A percentile compares a stretch with the other conserved stretches of the same genome.
These are phyloP conservation scores for Ophiostoma piceae DNA, from an alignment of 2,329 filamentous ascomycete species.

Conservation along the genomic window DNA sequence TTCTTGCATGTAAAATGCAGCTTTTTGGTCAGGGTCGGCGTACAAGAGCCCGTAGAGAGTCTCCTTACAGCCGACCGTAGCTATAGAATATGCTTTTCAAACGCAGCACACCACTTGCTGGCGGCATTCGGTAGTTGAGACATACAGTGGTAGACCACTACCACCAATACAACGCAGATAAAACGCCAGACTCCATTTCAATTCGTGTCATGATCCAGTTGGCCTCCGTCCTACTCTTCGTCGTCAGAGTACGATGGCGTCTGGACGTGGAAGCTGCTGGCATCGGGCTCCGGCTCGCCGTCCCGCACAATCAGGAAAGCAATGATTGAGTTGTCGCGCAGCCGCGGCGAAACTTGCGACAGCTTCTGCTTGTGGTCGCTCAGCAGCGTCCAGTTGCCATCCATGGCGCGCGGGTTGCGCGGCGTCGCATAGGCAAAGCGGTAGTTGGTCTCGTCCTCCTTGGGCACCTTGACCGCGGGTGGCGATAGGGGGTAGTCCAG, in stretches of 20 bases:
- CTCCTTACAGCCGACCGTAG: too few relatives aligned
- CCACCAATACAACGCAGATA: too few relatives aligned
- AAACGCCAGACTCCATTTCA: background rate
- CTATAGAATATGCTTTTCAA: too few relatives aligned
- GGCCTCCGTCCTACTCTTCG: background rate
- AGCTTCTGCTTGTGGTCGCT: conserved; percentile 1
- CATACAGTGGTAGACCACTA: too few relatives aligned
- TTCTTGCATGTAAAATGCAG: too few relatives aligned
- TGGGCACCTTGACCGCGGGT: conserved; percentile 28
- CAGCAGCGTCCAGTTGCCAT: conserved; percentile 12
- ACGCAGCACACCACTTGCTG: too few relatives aligned
- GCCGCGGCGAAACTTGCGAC: background rate
- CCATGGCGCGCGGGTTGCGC: conserved; percentile 7
- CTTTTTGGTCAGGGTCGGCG: too few relatives aligned
- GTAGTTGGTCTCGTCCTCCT: background rate
- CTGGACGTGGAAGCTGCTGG: conserved; percentile 8
- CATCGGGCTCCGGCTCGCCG: conserved; percentile 8
- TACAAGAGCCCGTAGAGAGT: too few relatives aligned
- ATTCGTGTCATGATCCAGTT: background rate
- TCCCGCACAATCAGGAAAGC: conserved; percentile 4
- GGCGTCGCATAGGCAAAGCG: conserved; percentile 8
- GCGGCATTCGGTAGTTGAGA: too few relatives aligned
- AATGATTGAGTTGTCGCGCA: background rate
- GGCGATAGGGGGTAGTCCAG: conserved; percentile 26
- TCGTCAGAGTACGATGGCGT: conserved; percentile 14